phyloP scores from a whole-genome alignment of 1,284 basidiomycete genomes.

The Filobasidium uniguttulatum region DNA sequence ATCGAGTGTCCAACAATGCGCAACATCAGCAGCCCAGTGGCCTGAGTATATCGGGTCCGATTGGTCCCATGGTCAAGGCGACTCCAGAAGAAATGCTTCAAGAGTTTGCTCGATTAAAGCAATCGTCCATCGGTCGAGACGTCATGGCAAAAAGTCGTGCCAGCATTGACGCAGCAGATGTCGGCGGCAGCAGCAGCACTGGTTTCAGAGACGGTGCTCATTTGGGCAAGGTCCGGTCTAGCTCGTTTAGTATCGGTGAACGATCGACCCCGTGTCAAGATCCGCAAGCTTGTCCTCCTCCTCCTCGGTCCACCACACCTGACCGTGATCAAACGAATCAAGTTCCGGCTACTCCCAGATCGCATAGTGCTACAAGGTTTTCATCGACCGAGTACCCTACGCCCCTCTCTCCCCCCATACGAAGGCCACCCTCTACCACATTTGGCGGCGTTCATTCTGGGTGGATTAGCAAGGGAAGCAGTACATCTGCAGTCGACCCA shows the following conservation, averaged over 20 bases:
- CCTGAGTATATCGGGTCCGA: conserved; percentile 2
- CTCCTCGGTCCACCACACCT: not conserved
- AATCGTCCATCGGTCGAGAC: not conserved
- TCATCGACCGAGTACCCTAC: not conserved
- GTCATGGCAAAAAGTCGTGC: not conserved
- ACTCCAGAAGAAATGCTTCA: not conserved
- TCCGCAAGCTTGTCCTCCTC: too few species aligned
- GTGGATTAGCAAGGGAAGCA: too few species aligned
- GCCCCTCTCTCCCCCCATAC: not conserved
- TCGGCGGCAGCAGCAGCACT: not conserved
- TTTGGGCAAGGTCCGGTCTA: not conserved
- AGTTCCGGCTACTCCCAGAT: not conserved
- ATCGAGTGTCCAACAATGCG: not conserved
- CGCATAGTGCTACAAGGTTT: not conserved
- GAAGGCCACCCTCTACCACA: too few species aligned
- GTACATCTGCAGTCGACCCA: too few species aligned
- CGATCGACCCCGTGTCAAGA: not conserved
- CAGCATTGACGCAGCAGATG: not conserved
- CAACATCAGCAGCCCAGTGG: not conserved
- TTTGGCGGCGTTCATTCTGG: too few species aligned
- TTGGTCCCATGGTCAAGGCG: conserved; percentile 1
- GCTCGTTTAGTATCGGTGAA: not conserved
- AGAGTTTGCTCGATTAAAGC: conserved; percentile 1
- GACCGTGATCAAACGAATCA: not conserved
- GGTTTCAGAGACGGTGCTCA: not conserved